These are phyloP conservation scores for Suillus weaverae DNA, from an alignment of 768 basidiomycete genomes.

Conservation along the genomic window DNA sequence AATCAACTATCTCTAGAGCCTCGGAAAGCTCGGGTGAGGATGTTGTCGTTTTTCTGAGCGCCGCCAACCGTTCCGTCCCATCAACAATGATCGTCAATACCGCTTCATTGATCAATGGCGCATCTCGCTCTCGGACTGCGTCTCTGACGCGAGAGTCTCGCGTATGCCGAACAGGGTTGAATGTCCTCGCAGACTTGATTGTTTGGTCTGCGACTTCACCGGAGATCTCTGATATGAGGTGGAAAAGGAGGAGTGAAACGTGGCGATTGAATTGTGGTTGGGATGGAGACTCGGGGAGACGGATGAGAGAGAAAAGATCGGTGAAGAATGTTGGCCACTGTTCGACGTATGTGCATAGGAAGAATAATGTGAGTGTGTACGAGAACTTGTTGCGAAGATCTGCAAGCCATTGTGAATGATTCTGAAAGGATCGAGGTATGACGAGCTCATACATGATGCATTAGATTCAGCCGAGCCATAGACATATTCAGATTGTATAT, in stretches of 20 bases:
- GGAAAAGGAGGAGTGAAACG: slow-evolving; percentile 86
- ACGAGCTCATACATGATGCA: slow-evolving; percentile 69
- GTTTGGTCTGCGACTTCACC: slow-evolving; percentile 97
- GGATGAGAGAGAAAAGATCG: slow-evolving; percentile 74
- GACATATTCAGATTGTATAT: slow-evolving; percentile 88
- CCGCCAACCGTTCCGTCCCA: slow-evolving; percentile 56
- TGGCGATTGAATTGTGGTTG: slow-evolving; percentile 74
- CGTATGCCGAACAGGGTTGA: slow-evolving; percentile 64
- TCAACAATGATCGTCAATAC: slow-evolving; percentile 83
- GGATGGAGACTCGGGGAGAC: slow-evolving; percentile 54
- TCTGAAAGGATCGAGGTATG: slow-evolving; percentile 11
- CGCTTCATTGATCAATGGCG: slow-evolving; percentile 80
- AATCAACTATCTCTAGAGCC: slow-evolving; percentile 79
- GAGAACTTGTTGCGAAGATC: slow-evolving; percentile 95
- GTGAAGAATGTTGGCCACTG: slow-evolving; percentile 87
- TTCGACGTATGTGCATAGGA: slow-evolving; percentile 81
- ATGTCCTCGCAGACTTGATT: slow-evolving; percentile 83
- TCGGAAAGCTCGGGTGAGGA: slow-evolving; percentile 56
- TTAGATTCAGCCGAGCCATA: slow-evolving; percentile 80
- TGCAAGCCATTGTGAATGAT: slow-evolving; percentile 32
- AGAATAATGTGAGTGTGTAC: slow-evolving; percentile 85
- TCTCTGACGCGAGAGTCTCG: slow-evolving; percentile 88
- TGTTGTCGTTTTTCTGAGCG: slow-evolving; percentile 46
- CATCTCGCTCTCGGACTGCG: slow-evolving; percentile 87
- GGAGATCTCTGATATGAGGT: slow-evolving; percentile 90